Conservation (phyloP, 768 basidiomycete genomes). For the Lactarius vividus region DNA sequence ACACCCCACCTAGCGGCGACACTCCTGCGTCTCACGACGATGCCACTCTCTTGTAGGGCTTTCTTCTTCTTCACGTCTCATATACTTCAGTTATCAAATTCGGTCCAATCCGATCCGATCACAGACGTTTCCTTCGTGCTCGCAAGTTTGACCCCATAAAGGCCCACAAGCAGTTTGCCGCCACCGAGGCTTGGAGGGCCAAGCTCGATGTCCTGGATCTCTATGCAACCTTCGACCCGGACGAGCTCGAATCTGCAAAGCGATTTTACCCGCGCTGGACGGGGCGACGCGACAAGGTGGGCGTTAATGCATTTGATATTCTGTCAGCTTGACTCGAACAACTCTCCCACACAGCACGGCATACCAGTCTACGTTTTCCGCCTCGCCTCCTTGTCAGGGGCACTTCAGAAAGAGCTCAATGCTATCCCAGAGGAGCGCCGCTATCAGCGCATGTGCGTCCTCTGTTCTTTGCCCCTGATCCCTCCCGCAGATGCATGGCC, state of each 20-base stretch:
- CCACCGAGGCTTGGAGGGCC: conserved; percentile 66
- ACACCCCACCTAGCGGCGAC: conserved; percentile 28
- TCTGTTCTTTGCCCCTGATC: background rate
- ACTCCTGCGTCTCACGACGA: conserved; percentile 58
- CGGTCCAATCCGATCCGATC: background rate
- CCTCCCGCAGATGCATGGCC: background rate
- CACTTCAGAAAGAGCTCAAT: conserved; percentile 59
- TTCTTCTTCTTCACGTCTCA: background rate
- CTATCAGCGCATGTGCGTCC: conserved; percentile 65
- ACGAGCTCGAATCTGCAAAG: conserved; percentile 58
- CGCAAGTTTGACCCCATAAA: conserved; percentile 59
- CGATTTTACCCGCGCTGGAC: conserved; percentile 81
- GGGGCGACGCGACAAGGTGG: conserved; percentile 70
- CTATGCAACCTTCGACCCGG: conserved; percentile 53
- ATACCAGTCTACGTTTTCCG: conserved; percentile 76
- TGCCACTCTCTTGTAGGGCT: conserved; percentile 57
- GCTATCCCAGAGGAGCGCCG: conserved; percentile 51
- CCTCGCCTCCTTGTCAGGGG: conserved; percentile 53
- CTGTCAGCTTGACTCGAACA: conserved; percentile 1
- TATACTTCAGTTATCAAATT: background rate
- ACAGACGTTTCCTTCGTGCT: conserved; percentile 81
- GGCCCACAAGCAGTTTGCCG: conserved; percentile 69
- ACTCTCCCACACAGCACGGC: conserved; percentile 47
- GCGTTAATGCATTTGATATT: conserved; percentile 5
- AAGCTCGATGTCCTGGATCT: conserved; percentile 60